Evolutionary conservation across 176 grass and related monocot species (phyloP).

Genomic region (Aechmea fasciata): DNA sequence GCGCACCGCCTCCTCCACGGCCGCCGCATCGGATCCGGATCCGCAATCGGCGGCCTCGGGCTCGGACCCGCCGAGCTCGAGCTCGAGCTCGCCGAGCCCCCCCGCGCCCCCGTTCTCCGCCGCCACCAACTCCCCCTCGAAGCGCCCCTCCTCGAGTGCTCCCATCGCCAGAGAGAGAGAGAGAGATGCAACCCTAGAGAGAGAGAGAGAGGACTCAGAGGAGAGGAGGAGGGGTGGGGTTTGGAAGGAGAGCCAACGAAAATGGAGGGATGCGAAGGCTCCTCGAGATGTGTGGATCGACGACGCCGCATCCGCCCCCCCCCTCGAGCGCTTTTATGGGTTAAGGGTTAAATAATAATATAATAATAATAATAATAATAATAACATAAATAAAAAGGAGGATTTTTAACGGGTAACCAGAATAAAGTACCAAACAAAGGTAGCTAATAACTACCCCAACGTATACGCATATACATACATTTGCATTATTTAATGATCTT

Average conservation of each 20-base stretch:
- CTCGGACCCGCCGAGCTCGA: constrained; percentile 23
- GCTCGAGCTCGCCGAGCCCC: constrained; percentile 22
- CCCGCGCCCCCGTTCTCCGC: constrained; percentile 29
- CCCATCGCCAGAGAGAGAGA: constrained; percentile 28
- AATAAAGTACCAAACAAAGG: too few species aligned
- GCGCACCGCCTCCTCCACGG: constrained; percentile 41
- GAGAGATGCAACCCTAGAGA: not conserved
- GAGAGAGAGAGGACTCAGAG: not conserved
- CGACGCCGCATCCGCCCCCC: constrained; percentile 4
- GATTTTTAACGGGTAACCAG: too few species aligned
- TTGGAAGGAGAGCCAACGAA: constrained; percentile 2
- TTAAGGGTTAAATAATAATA: too few species aligned
- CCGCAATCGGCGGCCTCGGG: too few species aligned
- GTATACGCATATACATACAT: too few species aligned
- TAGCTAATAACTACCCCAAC: too few species aligned
- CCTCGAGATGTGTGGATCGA: constrained; percentile 38
- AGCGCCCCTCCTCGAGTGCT: constrained; percentile 59
- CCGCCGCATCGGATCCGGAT: constrained; percentile 5
- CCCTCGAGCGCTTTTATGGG: too few species aligned
- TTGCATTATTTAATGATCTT: too few species aligned
- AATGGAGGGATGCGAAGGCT: constrained; percentile 27
- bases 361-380: too few species aligned
- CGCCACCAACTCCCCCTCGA: constrained; percentile 31
- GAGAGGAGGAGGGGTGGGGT: not conserved
- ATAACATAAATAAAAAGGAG: too few species aligned